Conservation (phyloP, 495 filamentous ascomycete species). For the Podospora sp. region DNA sequence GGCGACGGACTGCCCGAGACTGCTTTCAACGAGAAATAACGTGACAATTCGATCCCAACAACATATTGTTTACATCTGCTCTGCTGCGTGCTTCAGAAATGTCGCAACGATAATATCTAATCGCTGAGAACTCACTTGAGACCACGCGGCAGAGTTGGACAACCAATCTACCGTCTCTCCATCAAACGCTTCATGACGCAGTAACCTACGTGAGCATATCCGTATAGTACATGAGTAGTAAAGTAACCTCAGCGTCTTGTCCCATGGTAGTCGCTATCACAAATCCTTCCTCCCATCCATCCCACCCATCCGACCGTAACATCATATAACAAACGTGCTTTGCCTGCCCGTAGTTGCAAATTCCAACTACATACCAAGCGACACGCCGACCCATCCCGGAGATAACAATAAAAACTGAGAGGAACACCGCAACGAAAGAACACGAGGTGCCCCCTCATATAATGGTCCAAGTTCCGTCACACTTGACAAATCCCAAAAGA, state of each 20-base stretch:
- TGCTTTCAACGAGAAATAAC: too few relatives aligned
- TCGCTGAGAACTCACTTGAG: too few relatives aligned
- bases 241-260: neutral
- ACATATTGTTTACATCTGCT: too few relatives aligned
- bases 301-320: neutral
- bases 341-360: neutral
- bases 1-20: too few relatives aligned
- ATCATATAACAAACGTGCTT: neutral
- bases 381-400: neutral
- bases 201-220: neutral
- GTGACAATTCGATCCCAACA: too few relatives aligned
- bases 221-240: neutral
- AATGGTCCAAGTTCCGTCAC: neutral
- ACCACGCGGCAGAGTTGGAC: neutral
- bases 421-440: neutral
- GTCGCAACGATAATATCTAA: too few relatives aligned
- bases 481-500: neutral
- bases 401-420: neutral
- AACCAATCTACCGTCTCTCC: neutral
- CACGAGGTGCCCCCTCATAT: neutral
- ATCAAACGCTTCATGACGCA: neutral
- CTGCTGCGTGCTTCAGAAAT: too few relatives aligned
- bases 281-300: neutral
- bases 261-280: neutral
- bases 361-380: neutral